A percentile compares a stretch with the other conserved stretches of the same genome.
Evolutionary conservation across 2,329 filamentous ascomycete genomes (phyloP).

Genomic region (Fusarium sp.): DNA sequence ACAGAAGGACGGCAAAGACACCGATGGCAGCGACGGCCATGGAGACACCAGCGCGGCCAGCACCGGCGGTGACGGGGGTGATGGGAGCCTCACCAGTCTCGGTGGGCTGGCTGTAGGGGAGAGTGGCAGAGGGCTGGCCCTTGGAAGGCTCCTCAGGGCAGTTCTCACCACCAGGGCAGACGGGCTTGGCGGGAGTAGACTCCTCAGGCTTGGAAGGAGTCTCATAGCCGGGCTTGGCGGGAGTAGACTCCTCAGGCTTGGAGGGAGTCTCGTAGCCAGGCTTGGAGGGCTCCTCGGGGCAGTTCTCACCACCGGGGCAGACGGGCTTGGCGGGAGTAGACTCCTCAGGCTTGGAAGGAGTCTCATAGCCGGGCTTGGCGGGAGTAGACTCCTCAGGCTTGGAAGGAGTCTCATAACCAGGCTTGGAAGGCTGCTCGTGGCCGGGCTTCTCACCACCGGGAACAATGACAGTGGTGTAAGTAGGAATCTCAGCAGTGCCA

Average conservation of each 20-base stretch:
- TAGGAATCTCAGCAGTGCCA: constrained; percentile 50
- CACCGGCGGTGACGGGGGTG: constrained; percentile 45
- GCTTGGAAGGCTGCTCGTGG: constrained; percentile 14
- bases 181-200: background rate
- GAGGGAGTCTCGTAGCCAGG: background rate
- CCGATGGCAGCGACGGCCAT: constrained; percentile 47
- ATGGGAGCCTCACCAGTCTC: constrained; percentile 21
- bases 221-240: constrained; percentile 12
- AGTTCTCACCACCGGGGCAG: too few species aligned
- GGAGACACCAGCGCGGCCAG: constrained; percentile 48
- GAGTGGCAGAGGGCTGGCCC: constrained; percentile 37
- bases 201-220: background rate
- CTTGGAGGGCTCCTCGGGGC: too few species aligned
- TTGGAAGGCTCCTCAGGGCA: constrained; percentile 6
- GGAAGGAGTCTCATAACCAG: constrained; percentile 8
- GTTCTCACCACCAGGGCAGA: background rate
- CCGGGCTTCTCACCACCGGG: constrained; percentile 7
- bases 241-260: background rate
- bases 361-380: constrained; percentile 9
- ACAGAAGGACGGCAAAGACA: constrained; percentile 50
- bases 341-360: constrained; percentile 10
- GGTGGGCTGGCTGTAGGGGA: constrained; percentile 32
- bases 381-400: constrained; percentile 9
- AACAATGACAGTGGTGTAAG: constrained; percentile 28
- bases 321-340: constrained; percentile 12